Percentiles rank a stretch among this genome's conserved stretches.
Conservation (phyloP, 2,329 filamentous ascomycete genomes). For the Nemania serpens region DNA sequence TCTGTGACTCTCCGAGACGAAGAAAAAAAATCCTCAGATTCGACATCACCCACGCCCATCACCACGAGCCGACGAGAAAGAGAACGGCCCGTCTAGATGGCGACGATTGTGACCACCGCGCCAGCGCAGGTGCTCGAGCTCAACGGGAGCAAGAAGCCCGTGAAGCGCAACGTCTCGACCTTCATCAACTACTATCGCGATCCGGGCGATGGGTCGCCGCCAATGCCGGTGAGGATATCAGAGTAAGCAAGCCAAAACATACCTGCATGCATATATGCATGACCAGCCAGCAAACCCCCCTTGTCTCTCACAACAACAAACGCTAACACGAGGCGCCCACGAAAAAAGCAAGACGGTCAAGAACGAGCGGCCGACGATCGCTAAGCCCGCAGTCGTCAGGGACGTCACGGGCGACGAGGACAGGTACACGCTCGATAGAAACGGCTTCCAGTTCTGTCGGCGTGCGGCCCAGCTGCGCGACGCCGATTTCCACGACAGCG, state of each 20-base stretch:
- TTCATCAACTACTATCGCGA: slow-evolving; percentile 40
- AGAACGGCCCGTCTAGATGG: slow-evolving; percentile 9
- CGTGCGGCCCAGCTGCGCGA: slow-evolving; percentile 38
- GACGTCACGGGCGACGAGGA: slow-evolving; percentile 49
- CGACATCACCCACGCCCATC: not conserved
- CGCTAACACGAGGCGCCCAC: slow-evolving; percentile 7
- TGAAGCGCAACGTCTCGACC: slow-evolving; percentile 30
- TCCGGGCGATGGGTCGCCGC: slow-evolving; percentile 37
- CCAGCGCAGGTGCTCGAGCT: slow-evolving; percentile 9
- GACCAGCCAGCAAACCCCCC: too few species aligned
- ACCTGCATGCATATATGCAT: too few species aligned
- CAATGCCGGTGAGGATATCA: slow-evolving; percentile 37
- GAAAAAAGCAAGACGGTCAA: slow-evolving; percentile 37
- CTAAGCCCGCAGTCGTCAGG: slow-evolving; percentile 51
- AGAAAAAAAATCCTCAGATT: not conserved
- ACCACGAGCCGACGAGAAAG: not conserved
- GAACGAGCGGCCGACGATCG: slow-evolving; percentile 48
- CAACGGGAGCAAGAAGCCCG: slow-evolving; percentile 7
- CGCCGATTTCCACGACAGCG: slow-evolving; percentile 55
- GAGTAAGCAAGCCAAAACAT: slow-evolving; percentile 30
- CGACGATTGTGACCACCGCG: slow-evolving; percentile 13
- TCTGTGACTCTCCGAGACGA: not conserved
- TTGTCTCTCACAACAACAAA: not conserved
- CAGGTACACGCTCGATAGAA: slow-evolving; percentile 47
- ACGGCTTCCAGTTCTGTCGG: slow-evolving; percentile 48